Percentiles rank a stretch among this genome's conserved stretches.
Evolutionary conservation across 495 filamentous ascomycete genomes (phyloP).

Genomic region (Copromyces sp.): DNA sequence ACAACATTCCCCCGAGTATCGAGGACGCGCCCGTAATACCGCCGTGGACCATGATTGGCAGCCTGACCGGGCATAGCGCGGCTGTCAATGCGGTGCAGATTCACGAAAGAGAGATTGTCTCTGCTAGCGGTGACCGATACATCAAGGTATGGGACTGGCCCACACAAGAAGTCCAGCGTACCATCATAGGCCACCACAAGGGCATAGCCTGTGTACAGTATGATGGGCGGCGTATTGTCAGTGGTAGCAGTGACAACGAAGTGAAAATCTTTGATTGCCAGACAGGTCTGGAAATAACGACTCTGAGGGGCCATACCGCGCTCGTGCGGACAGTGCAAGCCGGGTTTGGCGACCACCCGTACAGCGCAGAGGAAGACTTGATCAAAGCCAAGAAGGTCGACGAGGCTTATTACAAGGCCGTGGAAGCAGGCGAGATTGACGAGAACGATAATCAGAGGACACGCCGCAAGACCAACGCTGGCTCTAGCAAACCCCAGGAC

Average conservation of each 20-base stretch:
- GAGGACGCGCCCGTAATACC: slow-evolving; percentile 38
- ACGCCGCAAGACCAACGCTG: slow-evolving; percentile 58
- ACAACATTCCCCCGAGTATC: slow-evolving; percentile 26
- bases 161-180: slow-evolving; percentile 61
- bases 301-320: slow-evolving; percentile 64
- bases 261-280: slow-evolving; percentile 87
- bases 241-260: slow-evolving; percentile 88
- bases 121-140: slow-evolving; percentile 82
- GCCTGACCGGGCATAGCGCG: slow-evolving; percentile 70
- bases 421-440: slow-evolving; percentile 47
- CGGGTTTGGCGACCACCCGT: slow-evolving; percentile 80
- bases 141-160: slow-evolving; percentile 92
- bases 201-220: slow-evolving; percentile 97
- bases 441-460: slow-evolving; percentile 12
- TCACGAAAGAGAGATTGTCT: slow-evolving; percentile 75
- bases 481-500: slow-evolving; percentile 63
- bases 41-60: slow-evolving; percentile 68
- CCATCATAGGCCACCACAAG: slow-evolving; percentile 78
- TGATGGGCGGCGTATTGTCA: slow-evolving; percentile 93
- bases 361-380: slow-evolving; percentile 59
- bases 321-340: slow-evolving; percentile 93
- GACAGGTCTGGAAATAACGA: slow-evolving; percentile 79
- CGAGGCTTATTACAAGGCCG: slow-evolving; percentile 57
- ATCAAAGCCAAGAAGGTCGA: slow-evolving; percentile 66
- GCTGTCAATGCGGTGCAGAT: slow-evolving; percentile 97